Evolutionary conservation across 768 basidiomycete genomes (phyloP), one percentile per base, ranked within the genome.

Genomic region (Hygrophorus pudorinus): DNA sequence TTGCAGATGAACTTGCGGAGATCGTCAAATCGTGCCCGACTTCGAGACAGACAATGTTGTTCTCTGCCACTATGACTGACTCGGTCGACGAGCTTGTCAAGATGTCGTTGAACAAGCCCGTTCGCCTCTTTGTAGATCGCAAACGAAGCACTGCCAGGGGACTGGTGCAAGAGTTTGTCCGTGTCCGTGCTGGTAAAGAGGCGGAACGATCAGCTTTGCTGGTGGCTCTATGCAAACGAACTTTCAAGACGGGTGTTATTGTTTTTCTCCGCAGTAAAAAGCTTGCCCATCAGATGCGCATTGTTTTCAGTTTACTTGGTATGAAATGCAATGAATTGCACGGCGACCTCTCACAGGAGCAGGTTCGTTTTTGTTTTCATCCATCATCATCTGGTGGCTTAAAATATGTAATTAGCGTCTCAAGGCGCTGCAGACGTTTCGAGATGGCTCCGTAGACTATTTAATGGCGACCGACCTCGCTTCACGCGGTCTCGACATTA

Each of bases 11-110:
- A 61, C 70, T 99, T 28, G 68, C 78, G 13, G 96, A 99, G 64
- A 96, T 99, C 54, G 81, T 98, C 64, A 83, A 81, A 54, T 76
- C 86, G 13, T 96, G 92, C 58, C 92, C 92, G 1, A 63, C 63
- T 16, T 84, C 85, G 18, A 78, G 96, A 30, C 96, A 98, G 60
- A 98, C 96, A 3, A 94, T 99, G 91, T 72, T 99, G 30, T 99
- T 99, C 65, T 96, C 92, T 1, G 96, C 96, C 2, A 99, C 96
- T 1, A 98, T 98, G 86, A 97, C 93, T 3, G 96, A 99, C 61
- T 85, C 86, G 1, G 85, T 98, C 7, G 89, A 96, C 54, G 84
- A 92, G 56, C 75, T 99, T 38, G 86, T 98, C 46, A 81, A 80
- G 56, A 84, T 98, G 74, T 89, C 88, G 10, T 66, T 98, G 39